A percentile compares a stretch with the other conserved stretches of the same genome.
Conservation (phyloP, 1,284 basidiomycete genomes). For the Crepidotus sp. region DNA sequence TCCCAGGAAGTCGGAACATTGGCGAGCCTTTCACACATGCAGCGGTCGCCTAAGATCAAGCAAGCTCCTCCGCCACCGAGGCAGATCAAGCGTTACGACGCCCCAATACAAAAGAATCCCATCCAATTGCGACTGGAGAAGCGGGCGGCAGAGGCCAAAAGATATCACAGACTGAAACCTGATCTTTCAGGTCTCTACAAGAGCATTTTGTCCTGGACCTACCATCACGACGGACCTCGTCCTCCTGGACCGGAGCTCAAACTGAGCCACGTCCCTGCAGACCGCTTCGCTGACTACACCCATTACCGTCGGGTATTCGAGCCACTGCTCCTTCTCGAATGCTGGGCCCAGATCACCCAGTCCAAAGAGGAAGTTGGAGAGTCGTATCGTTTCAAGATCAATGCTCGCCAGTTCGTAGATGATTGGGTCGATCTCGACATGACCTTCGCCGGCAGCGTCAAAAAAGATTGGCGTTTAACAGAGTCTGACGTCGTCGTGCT, state of each 20-base stretch:
- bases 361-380: conserved; percentile 61
- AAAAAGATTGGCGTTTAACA: conserved; percentile 64
- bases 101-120: conserved; percentile 36
- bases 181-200: conserved; percentile 77
- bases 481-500: conserved; percentile 79
- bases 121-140: conserved; percentile 42
- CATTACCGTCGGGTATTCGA: conserved; percentile 77
- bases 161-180: conserved; percentile 66
- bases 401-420: conserved; percentile 56
- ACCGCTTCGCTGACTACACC: conserved; percentile 49
- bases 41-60: conserved; percentile 50
- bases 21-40: conserved; percentile 53
- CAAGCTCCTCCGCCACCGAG: conserved; percentile 32
- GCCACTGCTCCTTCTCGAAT: conserved; percentile 85
- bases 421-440: conserved; percentile 71
- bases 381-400: conserved; percentile 49
- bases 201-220: conserved; percentile 83
- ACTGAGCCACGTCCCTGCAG: conserved; percentile 48
- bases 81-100: conserved; percentile 63
- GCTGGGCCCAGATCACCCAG: conserved; percentile 83
- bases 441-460: conserved; percentile 45
- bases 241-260: conserved; percentile 41
- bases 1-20: conserved; percentile 39
- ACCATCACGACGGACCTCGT: conserved; percentile 55
- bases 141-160: conserved; percentile 49